phyloP scores from a whole-genome alignment of 345 rosid genomes.

The Gossypium herbaceum region DNA sequence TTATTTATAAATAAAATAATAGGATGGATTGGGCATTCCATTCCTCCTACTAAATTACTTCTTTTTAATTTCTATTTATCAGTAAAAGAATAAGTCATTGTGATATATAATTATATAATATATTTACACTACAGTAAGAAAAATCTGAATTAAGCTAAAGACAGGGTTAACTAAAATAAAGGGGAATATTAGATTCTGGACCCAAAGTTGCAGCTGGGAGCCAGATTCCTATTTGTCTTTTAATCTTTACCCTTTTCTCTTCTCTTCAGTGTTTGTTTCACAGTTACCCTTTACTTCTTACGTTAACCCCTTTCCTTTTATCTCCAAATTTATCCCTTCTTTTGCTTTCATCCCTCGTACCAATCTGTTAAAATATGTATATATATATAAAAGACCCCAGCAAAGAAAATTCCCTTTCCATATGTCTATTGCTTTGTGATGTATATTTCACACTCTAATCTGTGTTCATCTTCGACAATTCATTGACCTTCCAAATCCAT shows the following conservation, averaged over 20 bases:
- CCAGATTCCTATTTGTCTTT: background rate
- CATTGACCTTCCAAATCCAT: conserved; percentile 2
- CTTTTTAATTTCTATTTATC: background rate
- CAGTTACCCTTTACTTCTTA: background rate
- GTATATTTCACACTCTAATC: background rate
- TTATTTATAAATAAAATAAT: background rate
- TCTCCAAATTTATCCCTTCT: background rate
- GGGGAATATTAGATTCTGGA: background rate
- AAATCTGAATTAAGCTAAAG: background rate
- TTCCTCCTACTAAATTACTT: too few species aligned
- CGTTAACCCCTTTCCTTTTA: background rate
- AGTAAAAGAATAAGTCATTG: background rate
- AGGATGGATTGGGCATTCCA: too few species aligned
- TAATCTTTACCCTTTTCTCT: background rate
- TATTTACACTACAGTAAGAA: background rate
- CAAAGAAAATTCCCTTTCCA: background rate
- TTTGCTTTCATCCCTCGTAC: background rate
- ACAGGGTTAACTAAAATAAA: background rate
- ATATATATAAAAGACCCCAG: too few species aligned
- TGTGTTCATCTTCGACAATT: background rate
- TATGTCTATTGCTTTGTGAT: background rate
- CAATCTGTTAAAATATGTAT: background rate
- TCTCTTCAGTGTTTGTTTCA: background rate
- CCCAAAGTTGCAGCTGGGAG: background rate
- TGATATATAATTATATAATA: background rate